Base-by-base conservation (phyloP, 495 filamentous ascomycete species). In the Thermothielavioides terrestris region DNA sequence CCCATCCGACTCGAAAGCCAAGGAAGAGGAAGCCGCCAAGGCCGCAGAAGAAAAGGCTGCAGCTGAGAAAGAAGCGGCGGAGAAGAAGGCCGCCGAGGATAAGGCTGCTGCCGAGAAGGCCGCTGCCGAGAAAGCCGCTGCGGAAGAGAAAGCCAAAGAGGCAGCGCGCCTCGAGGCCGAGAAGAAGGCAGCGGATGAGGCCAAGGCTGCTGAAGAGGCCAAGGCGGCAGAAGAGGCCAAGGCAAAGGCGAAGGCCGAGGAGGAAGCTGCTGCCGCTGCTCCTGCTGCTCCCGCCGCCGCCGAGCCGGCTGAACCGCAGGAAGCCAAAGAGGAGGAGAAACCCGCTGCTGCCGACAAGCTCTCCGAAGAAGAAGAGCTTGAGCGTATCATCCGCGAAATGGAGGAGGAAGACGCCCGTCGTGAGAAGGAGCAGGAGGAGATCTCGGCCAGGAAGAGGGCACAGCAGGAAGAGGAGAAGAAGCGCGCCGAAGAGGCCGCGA, bases 401-500 rank as follows among this genome's bases (percentile, higher is more conserved):
- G 74, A 77, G 44, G 75, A 77, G 38, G 70, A 66, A 10, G 77
- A 78, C 26, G 71, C 71, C 6, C 65, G 54, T n/a, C 73, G 75
- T 18, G 74, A 77, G 52, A 70, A 68, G 40, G 68, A 73, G 46
- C 73, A 81, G 54, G 82, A 76, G 20, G 78, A 80, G 66, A 81
- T 83, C 58, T 69, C 68, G 11, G 80, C 75, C 17, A 79, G 77
- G 54, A 79, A 78, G 51, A 52, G 52, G 39, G 46, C 45, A 2
- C 80, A 81, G 50, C 67, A 76, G 23, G 72, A 70, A 45, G 79
- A 77, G 66, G 78, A 80, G 61, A 62, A 62, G 52, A 69, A 83
- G 64, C 72, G 69, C 3, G 76, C 82, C 50, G 77, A n/a, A n/a
- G n/a, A 81, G 49, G 79, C 76, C 17, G 42, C 60, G 7, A 62